Evolutionary conservation across 2,329 filamentous ascomycete genomes (phyloP), one percentile per base, ranked within the genome.

Genomic region (Fusarium sp.): DNA sequence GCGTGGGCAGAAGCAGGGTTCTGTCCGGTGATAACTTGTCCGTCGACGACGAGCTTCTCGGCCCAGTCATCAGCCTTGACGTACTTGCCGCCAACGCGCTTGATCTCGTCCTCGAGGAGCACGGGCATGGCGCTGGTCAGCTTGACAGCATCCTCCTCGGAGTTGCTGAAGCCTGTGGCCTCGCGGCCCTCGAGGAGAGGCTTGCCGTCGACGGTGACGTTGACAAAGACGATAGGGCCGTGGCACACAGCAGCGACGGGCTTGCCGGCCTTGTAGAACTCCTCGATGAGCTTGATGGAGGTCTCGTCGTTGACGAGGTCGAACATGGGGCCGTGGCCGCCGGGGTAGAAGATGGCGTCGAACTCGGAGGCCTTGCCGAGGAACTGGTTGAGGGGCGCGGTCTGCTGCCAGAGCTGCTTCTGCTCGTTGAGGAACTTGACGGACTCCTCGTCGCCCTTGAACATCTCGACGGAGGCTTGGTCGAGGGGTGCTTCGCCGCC

Each of bases 241-340:
- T 93, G 91, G 84, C 91, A 93, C 50, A 93, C 90, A 7, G 91
- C 89, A 0, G 89, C 83, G 20, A 93, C 86, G 61, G 90, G 84
- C 84, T 92, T 92, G 70, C 86, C 88, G 7, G 86, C 85, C 42
- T 83, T 82, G 76, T 86, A 87, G 79, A 93, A 92, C 79, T 92
- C 89, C 68, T 84, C 82, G 76, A 91, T 89, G 39, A 93, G 82
- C 69, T 86, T 82, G 72, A 90, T 87, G 31, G 88, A 90, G n/a
- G 84, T 83, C 26, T 82, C 71, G 77, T 91, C 87, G 63, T 83
- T 82, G 61, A 86, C 86, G 24, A 93, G 88, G 78, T 93, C 91
- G 80, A 87, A 92, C 89, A 93, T 91, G 76, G 91, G 88, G 65
- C 74, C 88, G 82, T 90, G 87, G 57, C 88, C 88, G 70, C 88